Percentiles rank a stretch among this genome's conserved stretches.
Evolutionary conservation across 2,329 filamentous ascomycete genomes (phyloP).

Genomic region (Alternaria sp.): DNA sequence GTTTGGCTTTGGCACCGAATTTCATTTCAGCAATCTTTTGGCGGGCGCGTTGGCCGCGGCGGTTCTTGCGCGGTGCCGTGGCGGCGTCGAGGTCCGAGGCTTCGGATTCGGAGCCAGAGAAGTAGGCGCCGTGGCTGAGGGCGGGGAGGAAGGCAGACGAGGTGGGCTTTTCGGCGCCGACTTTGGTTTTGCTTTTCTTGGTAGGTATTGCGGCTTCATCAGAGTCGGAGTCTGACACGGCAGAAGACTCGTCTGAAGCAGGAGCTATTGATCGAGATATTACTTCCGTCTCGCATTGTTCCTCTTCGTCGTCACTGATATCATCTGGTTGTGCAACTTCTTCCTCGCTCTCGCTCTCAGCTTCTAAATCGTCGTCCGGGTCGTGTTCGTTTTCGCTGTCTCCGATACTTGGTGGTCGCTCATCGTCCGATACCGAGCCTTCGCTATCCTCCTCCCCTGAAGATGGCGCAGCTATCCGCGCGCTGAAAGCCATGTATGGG

Average conservation of each 20-base stretch:
- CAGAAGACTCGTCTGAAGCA: conserved; percentile 25
- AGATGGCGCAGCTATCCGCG: conserved; percentile 53
- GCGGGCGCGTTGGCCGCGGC: conserved; percentile 77
- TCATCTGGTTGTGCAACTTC: conserved; percentile 15
- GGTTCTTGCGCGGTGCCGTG: conserved; percentile 70
- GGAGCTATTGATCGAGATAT: conserved; percentile 20
- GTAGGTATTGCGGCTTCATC: conserved; percentile 26
- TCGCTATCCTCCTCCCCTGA: conserved; percentile 47
- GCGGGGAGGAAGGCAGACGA: conserved; percentile 74
- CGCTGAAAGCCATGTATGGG: conserved; percentile 48
- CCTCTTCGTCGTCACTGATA: conserved; percentile 14
- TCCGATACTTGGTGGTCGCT: conserved; percentile 44
- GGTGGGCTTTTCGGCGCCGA: conserved; percentile 22
- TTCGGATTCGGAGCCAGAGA: conserved; percentile 78
- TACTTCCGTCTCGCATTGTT: neutral
- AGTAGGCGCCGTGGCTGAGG: conserved; percentile 78
- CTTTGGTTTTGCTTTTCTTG: conserved; percentile 33
- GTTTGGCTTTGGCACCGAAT: conserved; percentile 74
- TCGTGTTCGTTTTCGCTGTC: conserved; percentile 40
- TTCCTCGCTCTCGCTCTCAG: conserved; percentile 22
- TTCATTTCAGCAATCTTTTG: conserved; percentile 84
- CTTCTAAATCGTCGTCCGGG: conserved; percentile 32
- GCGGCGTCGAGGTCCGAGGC: conserved; percentile 66
- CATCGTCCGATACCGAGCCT: conserved; percentile 38
- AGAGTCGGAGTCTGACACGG: conserved; percentile 24